Evolutionary conservation across 257 asterid genomes (phyloP), one percentile per base, ranked within the genome.

Genomic region (Eucommia ulmoides): DNA sequence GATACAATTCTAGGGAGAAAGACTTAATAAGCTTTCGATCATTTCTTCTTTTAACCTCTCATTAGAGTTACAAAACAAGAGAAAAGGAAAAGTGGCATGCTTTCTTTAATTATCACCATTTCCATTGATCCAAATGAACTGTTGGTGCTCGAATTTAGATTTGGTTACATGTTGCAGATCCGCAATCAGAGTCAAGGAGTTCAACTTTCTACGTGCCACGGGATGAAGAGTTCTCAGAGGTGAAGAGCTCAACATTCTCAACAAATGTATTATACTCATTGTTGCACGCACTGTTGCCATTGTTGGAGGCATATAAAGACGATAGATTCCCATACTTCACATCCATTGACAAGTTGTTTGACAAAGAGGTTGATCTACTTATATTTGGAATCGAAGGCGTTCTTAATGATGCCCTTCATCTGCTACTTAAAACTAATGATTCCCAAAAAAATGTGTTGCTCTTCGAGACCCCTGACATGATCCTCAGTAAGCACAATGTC

Each of bases 401-500:
- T 9, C 44, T 35, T 17, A 35, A 9, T 17, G 16, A 26, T 26
- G 12, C 16, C 16, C 2, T 35, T 10, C 44, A 15, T 9, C 11
- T 15, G 15, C 44, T 35, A 10, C n/a, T 35, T 3, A 35, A 5
- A 35, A 19, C 16, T 24, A 15, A 20, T 55, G 22, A 21, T 24
- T n/a, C 12, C 20, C 17, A 42, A 55, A 45, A 21, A 45, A 22
- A 35, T 35, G 44, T 55, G 21, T 49, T 55, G 22, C 46, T n/a
- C 22, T 55, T 55, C 23, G 41, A 55, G 21, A 55, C 18, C 20
- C 61, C 61, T 33, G 41, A 22, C 0, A 55, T 55, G 26, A 29
- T 48, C 18, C 19, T 23, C 33, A 55, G 41, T 22, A 5, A 24
- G 54, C 1, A 5, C 0, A 2, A 35, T n/a, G n/a, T n/a, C n/a